Evolutionary conservation across 495 filamentous ascomycete species (phyloP).

Genomic region (Neurospora terricola): DNA sequence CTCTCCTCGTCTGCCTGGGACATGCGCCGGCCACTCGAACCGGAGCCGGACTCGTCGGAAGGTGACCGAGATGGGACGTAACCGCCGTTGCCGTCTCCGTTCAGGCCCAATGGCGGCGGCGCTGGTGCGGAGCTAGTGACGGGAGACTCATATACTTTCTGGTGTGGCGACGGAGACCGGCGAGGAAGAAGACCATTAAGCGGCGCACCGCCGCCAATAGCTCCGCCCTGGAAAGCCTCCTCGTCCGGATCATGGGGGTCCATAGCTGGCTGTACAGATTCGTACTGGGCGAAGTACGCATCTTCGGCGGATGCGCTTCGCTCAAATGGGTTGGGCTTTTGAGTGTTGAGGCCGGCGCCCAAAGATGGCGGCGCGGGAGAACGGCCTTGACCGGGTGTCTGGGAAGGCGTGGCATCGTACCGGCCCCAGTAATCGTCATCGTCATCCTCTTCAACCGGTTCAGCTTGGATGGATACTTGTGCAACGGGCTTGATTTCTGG

Average conservation of each 20-base stretch:
- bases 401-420: constrained; percentile 77
- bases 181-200: neutral
- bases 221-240: constrained; percentile 18
- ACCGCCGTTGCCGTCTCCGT: constrained; percentile 1
- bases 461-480: constrained; percentile 11
- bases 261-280: constrained; percentile 79
- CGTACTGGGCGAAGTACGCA: constrained; percentile 81
- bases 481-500: neutral
- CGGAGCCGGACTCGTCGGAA: neutral
- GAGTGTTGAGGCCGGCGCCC: constrained; percentile 4
- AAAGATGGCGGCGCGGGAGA: constrained; percentile 43
- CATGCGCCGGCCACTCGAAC: constrained; percentile 6
- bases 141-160: neutral
- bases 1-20: constrained; percentile 20
- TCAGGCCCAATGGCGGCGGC: constrained; percentile 28
- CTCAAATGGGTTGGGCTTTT: constrained; percentile 21
- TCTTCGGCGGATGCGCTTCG: constrained; percentile 45
- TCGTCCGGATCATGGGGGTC: constrained; percentile 77
- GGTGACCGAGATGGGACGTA: neutral
- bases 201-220: neutral
- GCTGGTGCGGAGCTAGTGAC: constrained; percentile 1
- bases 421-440: constrained; percentile 92
- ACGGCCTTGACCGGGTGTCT: constrained; percentile 58
- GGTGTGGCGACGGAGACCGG: neutral
- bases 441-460: constrained; percentile 50